These are phyloP conservation scores for Coleophoma crateriformis DNA, from an alignment of 2,329 filamentous ascomycete species.

Conservation along the genomic window DNA sequence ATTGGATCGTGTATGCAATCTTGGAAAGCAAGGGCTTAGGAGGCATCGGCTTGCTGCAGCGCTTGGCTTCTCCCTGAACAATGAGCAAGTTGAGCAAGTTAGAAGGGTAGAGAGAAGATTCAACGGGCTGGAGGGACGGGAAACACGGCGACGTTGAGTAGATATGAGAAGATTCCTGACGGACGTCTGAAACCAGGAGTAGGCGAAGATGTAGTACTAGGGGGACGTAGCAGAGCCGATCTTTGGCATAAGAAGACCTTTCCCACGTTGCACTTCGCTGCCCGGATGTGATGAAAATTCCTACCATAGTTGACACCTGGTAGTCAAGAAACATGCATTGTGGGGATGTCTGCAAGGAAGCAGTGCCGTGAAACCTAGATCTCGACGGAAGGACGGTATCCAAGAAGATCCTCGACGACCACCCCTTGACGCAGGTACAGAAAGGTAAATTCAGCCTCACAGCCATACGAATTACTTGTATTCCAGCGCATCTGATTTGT, in stretches of 20 bases:
- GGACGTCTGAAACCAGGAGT: conserved; percentile 6
- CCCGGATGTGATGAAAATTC: too few relatives aligned
- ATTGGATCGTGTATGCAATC: conserved; percentile 4
- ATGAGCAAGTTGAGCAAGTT: conserved; percentile 7
- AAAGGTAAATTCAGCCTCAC: conserved; percentile 1
- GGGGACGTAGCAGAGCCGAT: conserved; percentile 5
- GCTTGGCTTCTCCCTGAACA: not conserved
- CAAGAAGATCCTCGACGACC: not conserved
- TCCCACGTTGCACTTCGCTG: not conserved
- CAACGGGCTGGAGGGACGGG: conserved; percentile 1
- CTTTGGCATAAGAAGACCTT: conserved; percentile 8
- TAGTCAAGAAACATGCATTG: not conserved
- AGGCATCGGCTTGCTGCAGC: conserved; percentile 1
- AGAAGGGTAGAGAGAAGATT: conserved; percentile 1
- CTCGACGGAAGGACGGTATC: conserved; percentile 1
- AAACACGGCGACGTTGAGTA: conserved; percentile 12
- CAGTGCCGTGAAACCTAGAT: conserved; percentile 5
- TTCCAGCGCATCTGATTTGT: not conserved
- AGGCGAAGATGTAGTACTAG: not conserved
- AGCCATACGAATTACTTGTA: not conserved
- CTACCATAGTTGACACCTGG: too few relatives aligned
- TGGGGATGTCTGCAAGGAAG: not conserved
- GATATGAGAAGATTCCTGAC: conserved; percentile 18
- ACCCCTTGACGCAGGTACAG: not conserved
- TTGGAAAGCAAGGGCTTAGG: not conserved